Conservation (phyloP, 768 basidiomycete species). For the Kwoniella sp. region DNA sequence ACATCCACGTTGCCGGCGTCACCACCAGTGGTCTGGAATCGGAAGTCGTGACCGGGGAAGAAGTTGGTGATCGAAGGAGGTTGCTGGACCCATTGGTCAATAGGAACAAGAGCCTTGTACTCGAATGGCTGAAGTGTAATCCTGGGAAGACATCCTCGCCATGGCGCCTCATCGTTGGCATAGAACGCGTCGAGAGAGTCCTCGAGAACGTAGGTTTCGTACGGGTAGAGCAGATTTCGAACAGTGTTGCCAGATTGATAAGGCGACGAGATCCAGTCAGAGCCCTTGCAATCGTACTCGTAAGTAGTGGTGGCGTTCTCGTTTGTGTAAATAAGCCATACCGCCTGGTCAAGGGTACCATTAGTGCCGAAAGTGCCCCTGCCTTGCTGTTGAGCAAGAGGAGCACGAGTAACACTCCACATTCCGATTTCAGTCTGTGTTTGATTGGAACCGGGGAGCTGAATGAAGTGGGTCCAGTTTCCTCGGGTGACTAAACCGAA, state of each 20-base stretch:
- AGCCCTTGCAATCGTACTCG: slow-evolving; percentile 63
- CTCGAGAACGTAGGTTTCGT: slow-evolving; percentile 72
- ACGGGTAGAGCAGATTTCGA: slow-evolving; percentile 78
- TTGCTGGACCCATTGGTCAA: slow-evolving; percentile 68
- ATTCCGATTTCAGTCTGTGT: slow-evolving; percentile 84
- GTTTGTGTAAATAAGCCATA: slow-evolving; percentile 86
- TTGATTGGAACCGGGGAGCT: slow-evolving; percentile 80
- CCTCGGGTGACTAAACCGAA: slow-evolving; percentile 79
- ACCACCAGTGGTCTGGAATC: slow-evolving; percentile 62
- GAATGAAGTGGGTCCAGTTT: slow-evolving; percentile 78
- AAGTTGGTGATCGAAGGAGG: slow-evolving; percentile 77
- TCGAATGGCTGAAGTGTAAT: slow-evolving; percentile 73
- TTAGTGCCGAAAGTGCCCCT: slow-evolving; percentile 56
- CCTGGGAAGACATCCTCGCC: slow-evolving; percentile 70
- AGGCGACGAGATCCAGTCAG: slow-evolving; percentile 77
- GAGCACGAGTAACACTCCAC: slow-evolving; percentile 76
- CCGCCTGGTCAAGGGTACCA: slow-evolving; percentile 66
- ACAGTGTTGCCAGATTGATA: slow-evolving; percentile 67
- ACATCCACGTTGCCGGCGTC: slow-evolving; percentile 68
- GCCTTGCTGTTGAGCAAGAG: slow-evolving; percentile 57
- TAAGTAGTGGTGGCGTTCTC: slow-evolving; percentile 74
- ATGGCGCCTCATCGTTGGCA: slow-evolving; percentile 66
- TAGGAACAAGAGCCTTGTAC: slow-evolving; percentile 79
- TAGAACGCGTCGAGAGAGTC: slow-evolving; percentile 70
- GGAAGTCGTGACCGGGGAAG: slow-evolving; percentile 81